Conservation (phyloP, 768 basidiomycete species). For the Termitomyces sp. region DNA sequence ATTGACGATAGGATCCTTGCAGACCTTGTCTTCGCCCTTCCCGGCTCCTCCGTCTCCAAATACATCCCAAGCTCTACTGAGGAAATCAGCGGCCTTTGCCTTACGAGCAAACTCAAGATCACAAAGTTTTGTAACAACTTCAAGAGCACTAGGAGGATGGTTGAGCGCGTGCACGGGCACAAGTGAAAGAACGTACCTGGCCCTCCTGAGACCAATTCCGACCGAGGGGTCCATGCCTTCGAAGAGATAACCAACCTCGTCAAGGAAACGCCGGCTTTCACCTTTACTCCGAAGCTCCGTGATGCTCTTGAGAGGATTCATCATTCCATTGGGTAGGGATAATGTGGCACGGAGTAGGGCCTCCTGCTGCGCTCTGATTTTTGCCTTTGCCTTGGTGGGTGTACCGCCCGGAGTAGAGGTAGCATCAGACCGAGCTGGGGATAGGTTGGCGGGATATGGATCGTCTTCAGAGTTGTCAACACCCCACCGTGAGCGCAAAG, state of each 20-base stretch:
- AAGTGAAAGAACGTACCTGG: conserved; percentile 43
- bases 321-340: conserved; percentile 49
- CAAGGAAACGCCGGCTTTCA: conserved; percentile 72
- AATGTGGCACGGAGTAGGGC: conserved; percentile 10
- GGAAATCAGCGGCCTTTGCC: conserved; percentile 73
- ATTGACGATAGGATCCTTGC: neutral
- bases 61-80: conserved; percentile 62
- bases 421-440: conserved; percentile 27
- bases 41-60: conserved; percentile 56
- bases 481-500: conserved; percentile 74
- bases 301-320: conserved; percentile 75
- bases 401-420: conserved; percentile 30
- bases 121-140: conserved; percentile 70
- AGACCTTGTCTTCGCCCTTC: conserved; percentile 48
- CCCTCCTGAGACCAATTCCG: conserved; percentile 52
- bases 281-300: conserved; percentile 79
- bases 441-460: conserved; percentile 31
- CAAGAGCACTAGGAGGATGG: conserved; percentile 50
- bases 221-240: conserved; percentile 63
- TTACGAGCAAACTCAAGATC: conserved; percentile 73
- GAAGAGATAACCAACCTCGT: conserved; percentile 81
- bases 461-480: conserved; percentile 79
- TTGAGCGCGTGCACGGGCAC: neutral
- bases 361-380: conserved; percentile 24
- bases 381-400: conserved; percentile 34